These are phyloP conservation scores for Scutellaria baicalensis DNA, from an alignment of 257 asterid genomes.

Conservation along the genomic window DNA sequence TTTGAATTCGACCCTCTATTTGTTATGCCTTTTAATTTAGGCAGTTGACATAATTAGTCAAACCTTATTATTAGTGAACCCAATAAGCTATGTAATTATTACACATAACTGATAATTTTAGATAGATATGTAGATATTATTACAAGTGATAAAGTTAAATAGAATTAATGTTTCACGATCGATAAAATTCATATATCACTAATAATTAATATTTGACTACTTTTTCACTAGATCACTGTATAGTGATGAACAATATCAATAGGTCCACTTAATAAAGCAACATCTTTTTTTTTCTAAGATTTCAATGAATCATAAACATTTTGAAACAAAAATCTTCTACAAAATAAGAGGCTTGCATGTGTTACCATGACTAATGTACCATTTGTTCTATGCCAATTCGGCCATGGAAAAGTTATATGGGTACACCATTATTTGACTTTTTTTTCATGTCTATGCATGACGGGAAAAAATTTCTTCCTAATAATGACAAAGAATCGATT, in stretches of 20 bases:
- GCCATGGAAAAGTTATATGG: not conserved
- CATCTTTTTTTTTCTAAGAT: not conserved
- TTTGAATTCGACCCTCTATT: not conserved
- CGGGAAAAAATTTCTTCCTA: no score
- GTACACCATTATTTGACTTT: not conserved
- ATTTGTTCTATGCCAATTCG: constrained; percentile 12
- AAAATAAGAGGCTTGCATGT: not conserved
- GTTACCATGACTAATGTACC: constrained; percentile 5
- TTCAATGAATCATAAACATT: not conserved
- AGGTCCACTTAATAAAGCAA: not conserved
- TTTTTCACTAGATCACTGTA: not conserved
- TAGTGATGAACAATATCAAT: not conserved
- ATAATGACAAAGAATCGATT: no score
- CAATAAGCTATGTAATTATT: no score
- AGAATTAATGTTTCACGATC: no score
- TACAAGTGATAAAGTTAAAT: no score
- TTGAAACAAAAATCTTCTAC: not conserved
- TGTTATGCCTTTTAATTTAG: not conserved
- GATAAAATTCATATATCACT: not conserved
- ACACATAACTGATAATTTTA: no score
- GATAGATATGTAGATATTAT: no score
- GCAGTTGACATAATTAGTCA: not conserved
- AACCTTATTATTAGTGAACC: not conserved
- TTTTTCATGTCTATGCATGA: not conserved
- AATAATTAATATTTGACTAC: not conserved